Conservation (phyloP, 257 asterid species). For the Coffea canephora region DNA sequence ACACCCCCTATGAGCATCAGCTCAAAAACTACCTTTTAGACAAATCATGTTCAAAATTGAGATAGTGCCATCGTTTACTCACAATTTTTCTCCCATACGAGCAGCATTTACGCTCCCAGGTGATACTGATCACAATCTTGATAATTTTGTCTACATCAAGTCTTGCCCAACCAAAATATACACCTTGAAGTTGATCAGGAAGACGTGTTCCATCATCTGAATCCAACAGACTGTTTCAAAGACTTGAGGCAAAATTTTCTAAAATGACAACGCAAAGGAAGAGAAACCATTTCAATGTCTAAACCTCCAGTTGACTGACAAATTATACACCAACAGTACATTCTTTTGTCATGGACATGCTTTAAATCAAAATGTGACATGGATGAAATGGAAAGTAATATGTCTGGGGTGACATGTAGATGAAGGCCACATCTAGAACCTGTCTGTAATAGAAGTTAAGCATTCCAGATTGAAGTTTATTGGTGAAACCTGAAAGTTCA, state of each 20-base stretch:
- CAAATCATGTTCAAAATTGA: neutral
- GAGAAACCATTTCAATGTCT: neutral
- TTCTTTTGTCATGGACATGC: neutral
- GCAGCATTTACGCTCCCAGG: conserved; percentile 49
- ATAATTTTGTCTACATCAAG: conserved; percentile 34
- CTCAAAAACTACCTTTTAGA: neutral
- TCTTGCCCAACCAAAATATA: conserved; percentile 78
- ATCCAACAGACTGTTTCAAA: conserved; percentile 17
- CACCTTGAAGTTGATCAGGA: conserved; percentile 75
- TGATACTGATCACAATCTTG: conserved; percentile 60
- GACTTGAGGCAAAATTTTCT: neutral
- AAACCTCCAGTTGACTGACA: neutral
- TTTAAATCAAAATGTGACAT: neutral
- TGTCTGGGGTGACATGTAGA: neutral
- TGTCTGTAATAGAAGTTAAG: neutral
- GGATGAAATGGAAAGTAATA: neutral
- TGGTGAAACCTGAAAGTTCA: conserved; percentile 50
- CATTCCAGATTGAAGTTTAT: neutral
- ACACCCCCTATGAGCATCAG: neutral
- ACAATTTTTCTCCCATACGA: conserved; percentile 52
- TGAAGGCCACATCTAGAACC: neutral
- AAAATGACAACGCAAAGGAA: neutral
- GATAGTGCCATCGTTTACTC: conserved; percentile 30
- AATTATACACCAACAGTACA: neutral
- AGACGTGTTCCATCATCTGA: conserved; percentile 52